Evolutionary conservation across 2,329 filamentous ascomycete genomes (phyloP).

Genomic region (Aspergillus brunneoviolaceus): DNA sequence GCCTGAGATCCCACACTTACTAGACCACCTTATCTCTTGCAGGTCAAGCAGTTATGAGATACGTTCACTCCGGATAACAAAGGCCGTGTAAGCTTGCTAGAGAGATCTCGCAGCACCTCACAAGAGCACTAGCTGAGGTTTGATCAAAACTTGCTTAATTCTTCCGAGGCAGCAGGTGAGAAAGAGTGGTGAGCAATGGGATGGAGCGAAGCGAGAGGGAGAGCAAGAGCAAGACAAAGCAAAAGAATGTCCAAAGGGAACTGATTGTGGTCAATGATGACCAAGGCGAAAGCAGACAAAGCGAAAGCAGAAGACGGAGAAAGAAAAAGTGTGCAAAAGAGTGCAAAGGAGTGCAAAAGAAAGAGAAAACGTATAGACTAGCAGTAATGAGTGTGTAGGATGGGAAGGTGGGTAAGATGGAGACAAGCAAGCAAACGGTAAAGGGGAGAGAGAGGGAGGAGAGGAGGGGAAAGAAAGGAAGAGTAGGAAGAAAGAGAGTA

Average conservation of each 20-base stretch:
- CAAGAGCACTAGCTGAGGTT: background rate
- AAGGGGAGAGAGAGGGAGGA: background rate
- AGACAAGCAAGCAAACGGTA: slow-evolving; percentile 1
- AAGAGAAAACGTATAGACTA: background rate
- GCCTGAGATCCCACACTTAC: background rate
- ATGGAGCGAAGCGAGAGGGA: background rate
- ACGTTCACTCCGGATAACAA: background rate
- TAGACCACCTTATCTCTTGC: background rate
- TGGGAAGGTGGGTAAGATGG: background rate
- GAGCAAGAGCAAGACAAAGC: background rate
- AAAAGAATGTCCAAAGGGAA: background rate
- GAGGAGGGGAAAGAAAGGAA: background rate
- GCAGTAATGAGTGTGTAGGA: background rate
- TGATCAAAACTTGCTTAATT: background rate
- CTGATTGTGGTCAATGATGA: background rate
- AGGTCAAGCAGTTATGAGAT: background rate
- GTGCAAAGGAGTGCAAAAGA: too few species aligned
- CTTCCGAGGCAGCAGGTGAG: background rate
- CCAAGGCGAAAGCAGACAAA: background rate
- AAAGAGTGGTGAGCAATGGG: background rate
- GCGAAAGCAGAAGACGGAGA: background rate
- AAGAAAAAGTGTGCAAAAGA: background rate
- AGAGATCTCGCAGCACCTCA: background rate
- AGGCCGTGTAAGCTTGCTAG: background rate
- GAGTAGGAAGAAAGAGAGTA: background rate